Conservation (phyloP, 495 filamentous ascomycete genomes). For the Hypoxylon fragiforme region DNA sequence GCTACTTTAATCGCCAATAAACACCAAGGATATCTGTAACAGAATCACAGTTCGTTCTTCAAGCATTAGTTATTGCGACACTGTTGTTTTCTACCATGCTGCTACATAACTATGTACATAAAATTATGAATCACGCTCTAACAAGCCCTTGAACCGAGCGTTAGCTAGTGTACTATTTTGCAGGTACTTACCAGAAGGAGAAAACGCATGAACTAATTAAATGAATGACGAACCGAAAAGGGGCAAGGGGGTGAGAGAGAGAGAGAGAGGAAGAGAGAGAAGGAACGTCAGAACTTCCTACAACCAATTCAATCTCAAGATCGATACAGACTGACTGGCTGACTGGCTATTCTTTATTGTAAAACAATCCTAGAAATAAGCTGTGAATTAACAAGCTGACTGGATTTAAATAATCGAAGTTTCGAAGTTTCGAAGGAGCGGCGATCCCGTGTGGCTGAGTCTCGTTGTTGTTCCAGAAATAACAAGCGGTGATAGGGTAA, state of each 20-base stretch:
- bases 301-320: slow-evolving; percentile 19
- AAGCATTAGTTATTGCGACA: no score
- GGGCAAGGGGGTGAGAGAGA: slow-evolving; percentile 3
- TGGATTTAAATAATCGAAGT: slow-evolving; percentile 5
- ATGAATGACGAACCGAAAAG: slow-evolving; percentile 17
- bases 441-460: slow-evolving; percentile 29
- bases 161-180: background rate
- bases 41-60: no score
- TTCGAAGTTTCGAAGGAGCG: slow-evolving; percentile 22
- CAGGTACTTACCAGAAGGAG: background rate
- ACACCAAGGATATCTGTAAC: no score
- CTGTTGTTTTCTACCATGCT: no score
- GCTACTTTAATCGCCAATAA: no score
- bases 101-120: no score
- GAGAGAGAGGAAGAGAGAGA: slow-evolving; percentile 2
- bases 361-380: slow-evolving; percentile 2
- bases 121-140: no score
- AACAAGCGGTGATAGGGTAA: slow-evolving; percentile 19
- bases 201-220: slow-evolving; percentile 33
- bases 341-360: slow-evolving; percentile 11
- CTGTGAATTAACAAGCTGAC: slow-evolving; percentile 12
- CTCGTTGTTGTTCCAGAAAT: background rate
- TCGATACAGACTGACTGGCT: background rate
- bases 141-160: background rate
- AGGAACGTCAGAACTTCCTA: slow-evolving; percentile 6